A percentile compares a stretch with the other conserved stretches of the same genome.
Conservation (phyloP, 306 rosid species). For the Quercus glauca region DNA sequence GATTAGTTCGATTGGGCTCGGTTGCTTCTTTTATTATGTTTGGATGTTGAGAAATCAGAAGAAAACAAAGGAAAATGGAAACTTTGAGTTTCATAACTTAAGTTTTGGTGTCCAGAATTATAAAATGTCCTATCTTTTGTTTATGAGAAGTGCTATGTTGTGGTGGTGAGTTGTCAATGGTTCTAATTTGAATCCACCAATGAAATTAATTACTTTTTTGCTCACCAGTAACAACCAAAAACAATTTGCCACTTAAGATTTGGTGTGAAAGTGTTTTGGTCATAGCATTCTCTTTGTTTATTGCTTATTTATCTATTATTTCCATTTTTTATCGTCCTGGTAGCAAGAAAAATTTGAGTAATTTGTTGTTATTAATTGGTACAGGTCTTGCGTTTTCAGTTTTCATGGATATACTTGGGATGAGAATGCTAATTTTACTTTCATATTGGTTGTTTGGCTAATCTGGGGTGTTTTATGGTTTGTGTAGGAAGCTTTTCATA, state of each 20-base stretch:
- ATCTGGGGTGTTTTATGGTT: conserved; percentile 1
- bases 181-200: too few species aligned
- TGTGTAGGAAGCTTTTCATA: conserved; percentile 74
- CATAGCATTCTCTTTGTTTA: background rate
- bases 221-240: too few species aligned
- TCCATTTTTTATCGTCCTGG: background rate
- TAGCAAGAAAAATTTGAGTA: background rate
- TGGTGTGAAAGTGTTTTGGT: too few species aligned
- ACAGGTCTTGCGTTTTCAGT: background rate
- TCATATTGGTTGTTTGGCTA: background rate
- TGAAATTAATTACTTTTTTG: too few species aligned
- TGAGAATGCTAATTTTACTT: background rate
- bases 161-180: too few species aligned
- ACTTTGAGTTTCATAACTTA: background rate
- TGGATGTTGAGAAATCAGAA: background rate
- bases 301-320: background rate
- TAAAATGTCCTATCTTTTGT: background rate
- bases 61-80: background rate
- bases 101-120: background rate
- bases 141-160: too few species aligned
- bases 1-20: too few species aligned
- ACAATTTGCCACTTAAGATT: too few species aligned
- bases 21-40: background rate
- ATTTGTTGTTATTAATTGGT: background rate
- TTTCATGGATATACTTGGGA: background rate